A percentile compares a stretch with the other conserved stretches of the same genome.
phyloP scores from a whole-genome alignment of 164 flowering plant genomes.

The Kalanchoe fedtschenkoi region DNA sequence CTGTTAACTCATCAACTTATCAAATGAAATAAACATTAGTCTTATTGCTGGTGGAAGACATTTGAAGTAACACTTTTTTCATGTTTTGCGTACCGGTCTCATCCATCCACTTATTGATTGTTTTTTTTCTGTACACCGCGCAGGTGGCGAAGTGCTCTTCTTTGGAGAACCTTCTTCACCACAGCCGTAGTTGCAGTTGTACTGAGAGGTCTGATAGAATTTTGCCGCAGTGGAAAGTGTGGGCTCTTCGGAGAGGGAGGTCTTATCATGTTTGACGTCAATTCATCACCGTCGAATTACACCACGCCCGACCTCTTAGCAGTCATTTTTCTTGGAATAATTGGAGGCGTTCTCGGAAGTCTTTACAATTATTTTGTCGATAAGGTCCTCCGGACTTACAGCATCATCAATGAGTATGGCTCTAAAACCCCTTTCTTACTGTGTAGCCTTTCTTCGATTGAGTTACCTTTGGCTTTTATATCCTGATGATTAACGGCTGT shows the following conservation, averaged over 20 bases:
- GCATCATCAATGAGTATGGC: conserved; percentile 74
- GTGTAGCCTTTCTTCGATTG: background rate
- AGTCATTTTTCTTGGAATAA: conserved; percentile 49
- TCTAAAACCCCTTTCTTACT: background rate
- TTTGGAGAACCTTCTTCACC: conserved; percentile 93
- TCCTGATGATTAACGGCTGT: background rate
- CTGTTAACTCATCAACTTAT: no score
- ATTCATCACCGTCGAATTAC: conserved; percentile 33
- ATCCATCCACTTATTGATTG: no score
- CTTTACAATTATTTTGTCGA: conserved; percentile 76
- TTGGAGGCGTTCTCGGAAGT: conserved; percentile 87
- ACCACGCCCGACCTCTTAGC: conserved; percentile 50
- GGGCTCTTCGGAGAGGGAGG: conserved; percentile 93
- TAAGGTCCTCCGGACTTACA: conserved; percentile 69
- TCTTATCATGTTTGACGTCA: conserved; percentile 80
- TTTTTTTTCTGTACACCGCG: background rate
- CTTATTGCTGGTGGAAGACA: no score
- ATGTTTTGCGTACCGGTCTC: background rate
- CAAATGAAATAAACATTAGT: no score
- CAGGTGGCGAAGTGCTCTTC: conserved; percentile 98
- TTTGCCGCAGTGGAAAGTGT: conserved; percentile 64
- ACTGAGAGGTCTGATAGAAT: conserved; percentile 49
- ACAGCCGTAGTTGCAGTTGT: conserved; percentile 87
- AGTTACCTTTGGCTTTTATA: background rate
- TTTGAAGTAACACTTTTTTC: no score